Percentiles rank a stretch among this genome's conserved stretches.
Conservation (phyloP, 257 asterid genomes). For the Nicotiana otophora region DNA sequence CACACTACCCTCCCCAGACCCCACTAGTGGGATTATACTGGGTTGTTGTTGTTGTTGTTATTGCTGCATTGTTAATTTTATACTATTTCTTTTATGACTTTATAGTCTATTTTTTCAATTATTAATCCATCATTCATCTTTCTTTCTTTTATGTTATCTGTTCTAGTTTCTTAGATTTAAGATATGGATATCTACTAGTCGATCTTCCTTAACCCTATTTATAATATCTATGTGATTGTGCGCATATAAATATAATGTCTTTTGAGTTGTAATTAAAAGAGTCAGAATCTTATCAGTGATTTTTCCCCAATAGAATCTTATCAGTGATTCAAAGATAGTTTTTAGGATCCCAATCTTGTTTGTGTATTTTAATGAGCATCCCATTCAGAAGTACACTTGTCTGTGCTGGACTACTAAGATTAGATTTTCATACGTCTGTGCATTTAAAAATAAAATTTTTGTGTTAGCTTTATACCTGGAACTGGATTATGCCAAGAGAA, state of each 20-base stretch:
- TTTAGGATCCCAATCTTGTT: background rate
- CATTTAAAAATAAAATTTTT: background rate
- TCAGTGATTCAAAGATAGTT: background rate
- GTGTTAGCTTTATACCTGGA: no score
- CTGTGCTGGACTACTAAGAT: background rate
- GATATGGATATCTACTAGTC: background rate
- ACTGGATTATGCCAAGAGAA: no score
- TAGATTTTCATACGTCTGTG: background rate
- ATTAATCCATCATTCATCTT: background rate
- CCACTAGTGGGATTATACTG: no score
- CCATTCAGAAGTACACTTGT: background rate
- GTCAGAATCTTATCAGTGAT: background rate
- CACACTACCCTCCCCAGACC: no score
- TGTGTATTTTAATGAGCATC: background rate
- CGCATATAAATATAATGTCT: background rate
- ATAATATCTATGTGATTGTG: background rate
- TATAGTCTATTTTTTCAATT: background rate
- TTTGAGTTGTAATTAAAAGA: background rate
- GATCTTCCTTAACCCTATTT: background rate
- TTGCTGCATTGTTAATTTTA: background rate
- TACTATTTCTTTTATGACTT: background rate
- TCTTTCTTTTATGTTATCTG: background rate
- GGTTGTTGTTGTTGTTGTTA: no score
- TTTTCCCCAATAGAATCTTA: no score
- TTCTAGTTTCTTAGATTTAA: background rate